Percentiles rank a stretch among this genome's conserved stretches.
Conservation (phyloP, 495 filamentous ascomycete genomes). For the Aspergillus kassunensis region DNA sequence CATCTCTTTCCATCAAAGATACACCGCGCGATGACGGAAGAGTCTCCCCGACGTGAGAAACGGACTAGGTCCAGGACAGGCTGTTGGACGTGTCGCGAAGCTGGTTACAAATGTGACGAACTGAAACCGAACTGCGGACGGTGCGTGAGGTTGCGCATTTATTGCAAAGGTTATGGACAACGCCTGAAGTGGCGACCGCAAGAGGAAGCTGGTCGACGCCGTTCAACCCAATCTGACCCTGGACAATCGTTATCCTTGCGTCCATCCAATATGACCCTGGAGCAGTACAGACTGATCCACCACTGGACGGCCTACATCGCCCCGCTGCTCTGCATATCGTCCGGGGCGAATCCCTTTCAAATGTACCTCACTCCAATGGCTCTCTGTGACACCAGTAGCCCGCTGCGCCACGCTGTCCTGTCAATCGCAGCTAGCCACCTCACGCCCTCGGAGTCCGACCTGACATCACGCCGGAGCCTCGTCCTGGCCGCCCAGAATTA, state of each 20-base stretch:
- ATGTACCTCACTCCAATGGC: slow-evolving; percentile 1
- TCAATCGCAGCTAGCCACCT: neutral
- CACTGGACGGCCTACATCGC: neutral
- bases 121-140: neutral
- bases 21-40: too few relatives aligned
- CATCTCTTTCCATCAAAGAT: too few relatives aligned
- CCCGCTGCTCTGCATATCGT: neutral
- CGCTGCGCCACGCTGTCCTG: neutral
- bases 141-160: neutral
- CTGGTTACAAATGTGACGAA: neutral
- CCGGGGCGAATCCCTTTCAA: neutral
- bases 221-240: neutral
- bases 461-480: neutral
- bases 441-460: neutral
- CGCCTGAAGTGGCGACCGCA: neutral
- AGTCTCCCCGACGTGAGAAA: neutral
- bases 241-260: neutral
- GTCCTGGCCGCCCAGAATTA: neutral
- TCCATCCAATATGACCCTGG: neutral
- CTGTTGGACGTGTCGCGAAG: neutral
- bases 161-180: neutral
- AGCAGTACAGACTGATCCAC: neutral
- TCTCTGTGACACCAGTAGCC: neutral
- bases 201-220: neutral
- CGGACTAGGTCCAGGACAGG: neutral